phyloP scores from a whole-genome alignment of 2,329 filamentous ascomycete genomes.

The Ceratocystis colombiana region DNA sequence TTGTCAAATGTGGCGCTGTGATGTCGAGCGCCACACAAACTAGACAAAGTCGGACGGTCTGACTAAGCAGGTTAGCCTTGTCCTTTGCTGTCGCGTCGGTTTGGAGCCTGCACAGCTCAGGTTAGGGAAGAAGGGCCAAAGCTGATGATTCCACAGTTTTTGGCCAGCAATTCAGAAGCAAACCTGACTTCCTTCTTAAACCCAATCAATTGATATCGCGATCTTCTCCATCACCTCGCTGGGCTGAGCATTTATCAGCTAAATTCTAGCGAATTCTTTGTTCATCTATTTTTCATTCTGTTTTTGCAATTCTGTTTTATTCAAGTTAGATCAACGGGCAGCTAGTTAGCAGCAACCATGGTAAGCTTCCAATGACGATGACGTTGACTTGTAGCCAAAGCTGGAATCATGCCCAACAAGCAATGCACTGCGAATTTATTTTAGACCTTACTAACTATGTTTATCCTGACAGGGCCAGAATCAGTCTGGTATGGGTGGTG shows the following conservation, averaged over 20 bases:
- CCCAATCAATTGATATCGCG: conserved; percentile 2
- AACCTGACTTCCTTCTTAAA: background rate
- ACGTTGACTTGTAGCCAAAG: background rate
- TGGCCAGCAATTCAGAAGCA: background rate
- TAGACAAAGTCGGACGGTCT: background rate
- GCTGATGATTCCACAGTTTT: conserved; percentile 12
- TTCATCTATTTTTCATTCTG: background rate
- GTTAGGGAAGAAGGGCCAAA: conserved; percentile 2
- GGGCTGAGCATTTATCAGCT: background rate
- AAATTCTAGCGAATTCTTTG: background rate
- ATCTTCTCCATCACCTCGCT: conserved; percentile 2
- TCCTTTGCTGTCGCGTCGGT: conserved; percentile 22
- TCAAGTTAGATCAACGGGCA: background rate
- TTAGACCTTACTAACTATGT: conserved; percentile 15
- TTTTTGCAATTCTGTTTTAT: background rate
- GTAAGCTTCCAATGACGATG: conserved; percentile 15
- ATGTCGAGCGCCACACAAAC: background rate
- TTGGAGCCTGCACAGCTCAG: conserved; percentile 22
- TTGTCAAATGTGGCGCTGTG: background rate
- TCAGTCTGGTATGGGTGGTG: conserved; percentile 76
- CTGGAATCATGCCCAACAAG: background rate
- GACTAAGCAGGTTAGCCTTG: conserved; percentile 18
- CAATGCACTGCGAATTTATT: background rate
- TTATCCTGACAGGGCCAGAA: conserved; percentile 56
- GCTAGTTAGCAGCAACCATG: background rate